phyloP scores from a whole-genome alignment of 169 alveolate genomes.

The Babesia gibsoni region DNA sequence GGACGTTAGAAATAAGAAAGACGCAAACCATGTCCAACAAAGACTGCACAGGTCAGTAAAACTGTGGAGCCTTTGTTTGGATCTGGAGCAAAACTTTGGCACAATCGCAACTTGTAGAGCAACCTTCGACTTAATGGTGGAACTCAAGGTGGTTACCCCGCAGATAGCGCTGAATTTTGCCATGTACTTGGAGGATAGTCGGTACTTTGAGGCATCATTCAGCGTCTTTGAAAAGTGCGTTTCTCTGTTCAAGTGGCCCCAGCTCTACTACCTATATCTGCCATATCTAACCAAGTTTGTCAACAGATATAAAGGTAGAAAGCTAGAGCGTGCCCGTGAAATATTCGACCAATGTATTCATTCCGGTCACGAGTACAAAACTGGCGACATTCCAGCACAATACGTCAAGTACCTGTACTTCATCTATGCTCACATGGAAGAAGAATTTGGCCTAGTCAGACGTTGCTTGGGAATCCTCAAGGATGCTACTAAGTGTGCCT shows the following conservation, averaged over 20 bases:
- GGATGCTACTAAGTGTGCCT: constrained; percentile 81
- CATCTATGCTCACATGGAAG: constrained; percentile 89
- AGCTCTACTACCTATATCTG: constrained; percentile 86
- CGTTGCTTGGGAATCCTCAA: constrained; percentile 86
- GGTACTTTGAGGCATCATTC: constrained; percentile 89
- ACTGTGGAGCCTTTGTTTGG: constrained; percentile 58
- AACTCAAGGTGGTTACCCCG: constrained; percentile 71
- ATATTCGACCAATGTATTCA: constrained; percentile 81
- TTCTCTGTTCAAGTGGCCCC: constrained; percentile 89
- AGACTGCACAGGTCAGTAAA: constrained; percentile 49
- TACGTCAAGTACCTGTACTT: constrained; percentile 68
- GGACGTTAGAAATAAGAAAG: constrained; percentile 31
- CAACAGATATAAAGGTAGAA: constrained; percentile 80
- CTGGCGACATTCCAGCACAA: constrained; percentile 76
- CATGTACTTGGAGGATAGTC: constrained; percentile 61
- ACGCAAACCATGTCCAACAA: constrained; percentile 18
- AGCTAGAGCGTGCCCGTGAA: constrained; percentile 91
- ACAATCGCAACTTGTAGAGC: constrained; percentile 68
- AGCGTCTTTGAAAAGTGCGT: constrained; percentile 90
- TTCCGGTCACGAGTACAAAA: constrained; percentile 58
- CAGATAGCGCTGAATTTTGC: constrained; percentile 72
- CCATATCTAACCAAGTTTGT: constrained; percentile 84
- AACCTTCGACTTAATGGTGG: constrained; percentile 72
- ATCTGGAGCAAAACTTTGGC: constrained; percentile 76
- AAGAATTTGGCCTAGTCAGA: constrained; percentile 87